Evolutionary conservation across 164 flowering plant species (phyloP), one percentile per base, ranked within the genome.

Genomic region (Stephania cephalantha): DNA sequence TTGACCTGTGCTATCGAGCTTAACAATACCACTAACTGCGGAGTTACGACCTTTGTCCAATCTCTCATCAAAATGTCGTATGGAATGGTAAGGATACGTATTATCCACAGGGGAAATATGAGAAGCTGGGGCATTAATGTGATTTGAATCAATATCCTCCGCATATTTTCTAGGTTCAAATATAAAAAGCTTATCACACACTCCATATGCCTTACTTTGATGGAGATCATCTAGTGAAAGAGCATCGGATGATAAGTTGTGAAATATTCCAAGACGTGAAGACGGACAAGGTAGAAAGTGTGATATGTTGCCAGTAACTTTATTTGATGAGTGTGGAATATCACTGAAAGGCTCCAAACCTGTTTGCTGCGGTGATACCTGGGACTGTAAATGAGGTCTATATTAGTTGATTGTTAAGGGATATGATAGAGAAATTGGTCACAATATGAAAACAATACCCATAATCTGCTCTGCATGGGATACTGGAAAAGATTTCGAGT

Each of bases 321-420:
- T 74, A 52, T 80, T 82, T 63, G 72, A 8, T 69, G 77, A 75
- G 31, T 17, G 68, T 18, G 55, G 67, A 70, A 78, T 61, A 72
- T 80, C 83, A 53, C 79, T 83, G 72, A 74, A 50, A 71, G 46
- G 71, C 9, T 70, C 87, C 44, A 82, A 73, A 74, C 75, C 76
- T 46, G 78, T 79, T 79, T 52, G 22, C 75, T 75, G 76, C n/a
- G 76, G 44, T 67, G 84, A 69, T 73, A 79, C 74, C 76, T 79
- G 77, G 77, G 83, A 79, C 89, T 86, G 88, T 42, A 63, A 77
- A 81, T 70, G 72, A 69, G 63, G 78, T 31, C 22, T 71, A 17
- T 45, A 71, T 68, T 71, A 81, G 66, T n/a, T 64, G 46, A 6
- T 18, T 20, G 46, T 52, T 58, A 15, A 3, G 18, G 69, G 42